These are phyloP conservation scores for Singerocomus inundabilis DNA, from an alignment of 1,284 basidiomycete species.

Conservation along the genomic window DNA sequence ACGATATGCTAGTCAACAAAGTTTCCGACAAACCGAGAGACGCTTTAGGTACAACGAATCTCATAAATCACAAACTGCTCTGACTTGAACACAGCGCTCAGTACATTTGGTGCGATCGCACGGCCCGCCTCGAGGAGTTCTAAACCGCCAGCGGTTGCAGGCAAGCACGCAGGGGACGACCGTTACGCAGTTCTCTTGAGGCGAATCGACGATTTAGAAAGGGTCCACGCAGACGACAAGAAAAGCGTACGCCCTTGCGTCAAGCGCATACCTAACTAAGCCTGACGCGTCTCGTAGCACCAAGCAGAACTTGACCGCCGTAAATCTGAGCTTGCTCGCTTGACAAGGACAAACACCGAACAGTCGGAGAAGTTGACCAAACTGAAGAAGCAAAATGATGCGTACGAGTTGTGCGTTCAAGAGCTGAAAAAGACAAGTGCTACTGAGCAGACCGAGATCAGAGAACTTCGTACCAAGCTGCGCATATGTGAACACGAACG, in stretches of 20 bases:
- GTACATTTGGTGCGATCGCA: constrained; percentile 25
- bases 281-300: constrained; percentile 50
- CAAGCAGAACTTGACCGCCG: constrained; percentile 56
- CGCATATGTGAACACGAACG: constrained; percentile 61
- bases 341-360: constrained; percentile 49
- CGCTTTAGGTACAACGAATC: constrained; percentile 37
- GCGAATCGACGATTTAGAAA: constrained; percentile 67
- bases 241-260: constrained; percentile 47
- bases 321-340: constrained; percentile 52
- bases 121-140: constrained; percentile 14
- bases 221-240: constrained; percentile 63
- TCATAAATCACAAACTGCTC: neutral
- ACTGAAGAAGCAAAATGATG: constrained; percentile 58
- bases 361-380: constrained; percentile 57
- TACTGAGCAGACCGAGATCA: constrained; percentile 58
- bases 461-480: constrained; percentile 58
- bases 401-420: constrained; percentile 52
- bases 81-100: constrained; percentile 36
- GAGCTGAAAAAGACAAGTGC: constrained; percentile 54
- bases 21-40: constrained; percentile 40
- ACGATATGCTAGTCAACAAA: constrained; percentile 39
- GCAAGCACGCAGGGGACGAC: constrained; percentile 34
- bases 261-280: neutral
- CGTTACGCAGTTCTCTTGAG: constrained; percentile 55
- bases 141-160: constrained; percentile 2